A percentile compares a stretch with the other conserved stretches of the same genome.
Evolutionary conservation across 1,284 basidiomycete genomes (phyloP).

Genomic region (Tilletia setariae): DNA sequence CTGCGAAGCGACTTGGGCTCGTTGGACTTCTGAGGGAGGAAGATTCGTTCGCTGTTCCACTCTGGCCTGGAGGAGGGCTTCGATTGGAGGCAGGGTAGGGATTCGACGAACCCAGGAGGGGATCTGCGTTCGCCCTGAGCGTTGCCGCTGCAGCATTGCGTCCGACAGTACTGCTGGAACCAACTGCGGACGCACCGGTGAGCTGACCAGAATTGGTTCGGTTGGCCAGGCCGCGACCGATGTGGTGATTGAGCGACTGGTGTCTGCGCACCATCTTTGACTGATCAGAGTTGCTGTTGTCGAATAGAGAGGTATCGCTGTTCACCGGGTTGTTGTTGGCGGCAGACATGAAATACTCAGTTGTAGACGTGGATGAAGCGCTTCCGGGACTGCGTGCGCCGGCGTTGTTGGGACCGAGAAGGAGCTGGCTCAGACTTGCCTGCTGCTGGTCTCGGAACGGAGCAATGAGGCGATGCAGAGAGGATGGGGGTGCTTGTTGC

Average conservation of each 20-base stretch:
- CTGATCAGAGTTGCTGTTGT: not conserved
- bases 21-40: constrained; percentile 9
- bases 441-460: constrained; percentile 7
- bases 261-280: constrained; percentile 7
- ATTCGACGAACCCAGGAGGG: not conserved
- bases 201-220: not conserved
- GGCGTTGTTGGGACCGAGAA: not conserved
- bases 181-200: not conserved
- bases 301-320: not conserved
- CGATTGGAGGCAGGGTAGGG: not conserved
- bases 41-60: not conserved
- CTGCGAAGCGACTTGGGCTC: constrained; percentile 1
- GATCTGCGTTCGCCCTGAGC: constrained; percentile 1
- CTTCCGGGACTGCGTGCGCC: constrained; percentile 3
- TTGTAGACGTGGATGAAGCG: not conserved
- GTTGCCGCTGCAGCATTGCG: not conserved
- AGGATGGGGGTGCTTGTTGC: not conserved
- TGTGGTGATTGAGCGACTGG: constrained; percentile 14
- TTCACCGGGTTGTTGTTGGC: not conserved
- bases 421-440: constrained; percentile 9
- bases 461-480: not conserved
- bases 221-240: not conserved
- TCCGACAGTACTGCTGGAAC: constrained; percentile 1
- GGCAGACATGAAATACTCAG: not conserved
- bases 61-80: not conserved